Evolutionary conservation across 768 basidiomycete genomes (phyloP).

Genomic region (Suillus decipiens): DNA sequence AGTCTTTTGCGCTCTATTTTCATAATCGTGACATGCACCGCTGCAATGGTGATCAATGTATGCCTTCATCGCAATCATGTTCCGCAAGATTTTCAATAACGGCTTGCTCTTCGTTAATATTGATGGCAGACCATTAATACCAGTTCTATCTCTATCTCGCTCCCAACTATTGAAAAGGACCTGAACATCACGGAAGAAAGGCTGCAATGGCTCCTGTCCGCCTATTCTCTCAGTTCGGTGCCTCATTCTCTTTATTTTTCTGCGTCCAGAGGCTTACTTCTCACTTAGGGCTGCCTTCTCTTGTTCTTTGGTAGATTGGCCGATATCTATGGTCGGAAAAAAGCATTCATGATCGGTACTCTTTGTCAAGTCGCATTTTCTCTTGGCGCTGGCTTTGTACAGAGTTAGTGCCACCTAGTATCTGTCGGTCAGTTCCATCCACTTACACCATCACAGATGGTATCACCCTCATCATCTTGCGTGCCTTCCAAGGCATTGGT

Average conservation of each 20-base stretch:
- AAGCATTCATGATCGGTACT: slow-evolving; percentile 65
- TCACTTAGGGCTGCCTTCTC: slow-evolving; percentile 68
- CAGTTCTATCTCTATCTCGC: slow-evolving; percentile 51
- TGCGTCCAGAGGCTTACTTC: background rate
- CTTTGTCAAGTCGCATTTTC: slow-evolving; percentile 54
- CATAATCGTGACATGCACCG: slow-evolving; percentile 41
- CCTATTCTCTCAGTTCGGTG: slow-evolving; percentile 68
- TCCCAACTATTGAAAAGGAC: slow-evolving; percentile 51
- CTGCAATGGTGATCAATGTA: slow-evolving; percentile 40
- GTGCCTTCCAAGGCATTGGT: slow-evolving; percentile 80
- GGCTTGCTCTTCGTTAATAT: background rate
- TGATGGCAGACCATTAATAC: slow-evolving; percentile 28
- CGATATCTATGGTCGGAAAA: slow-evolving; percentile 77
- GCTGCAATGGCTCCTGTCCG: slow-evolving; percentile 69
- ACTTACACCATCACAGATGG: slow-evolving; percentile 39
- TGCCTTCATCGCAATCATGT: slow-evolving; percentile 10
- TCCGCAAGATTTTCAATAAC: background rate
- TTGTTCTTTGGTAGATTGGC: slow-evolving; percentile 76
- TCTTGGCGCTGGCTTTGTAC: slow-evolving; percentile 63
- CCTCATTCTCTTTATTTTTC: slow-evolving; percentile 17
- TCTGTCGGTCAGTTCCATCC: background rate
- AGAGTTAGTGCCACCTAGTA: slow-evolving; percentile 35
- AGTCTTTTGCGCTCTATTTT: slow-evolving; percentile 29
- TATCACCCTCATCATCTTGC: slow-evolving; percentile 63
- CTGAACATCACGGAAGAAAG: slow-evolving; percentile 50